Evolutionary conservation across 1,284 basidiomycete genomes (phyloP), one percentile per base, ranked within the genome.

Genomic region (Exobasidium cylindrosporum): DNA sequence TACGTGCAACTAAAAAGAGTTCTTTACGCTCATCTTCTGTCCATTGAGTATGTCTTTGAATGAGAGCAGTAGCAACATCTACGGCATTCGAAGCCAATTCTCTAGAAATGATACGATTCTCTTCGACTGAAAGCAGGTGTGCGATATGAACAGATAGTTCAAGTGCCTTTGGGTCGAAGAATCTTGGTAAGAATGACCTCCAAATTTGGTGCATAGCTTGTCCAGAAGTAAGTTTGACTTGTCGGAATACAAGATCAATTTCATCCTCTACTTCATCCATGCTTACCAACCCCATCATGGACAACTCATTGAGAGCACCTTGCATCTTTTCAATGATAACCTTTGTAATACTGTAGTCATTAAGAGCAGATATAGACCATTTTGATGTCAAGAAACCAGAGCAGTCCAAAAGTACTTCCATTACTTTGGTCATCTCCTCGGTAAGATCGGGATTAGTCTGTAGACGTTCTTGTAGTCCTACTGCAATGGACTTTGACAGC

Each of bases 51-150:
- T 30, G 28, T n/a, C 17, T 28, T 2, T 44, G 28, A 45, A 50
- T 11, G 5, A 73, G 63, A 5, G 66, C 69, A 7, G 72, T 69
- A 17, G 64, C 65, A 0, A 66, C 54, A 11, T 65, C 54, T 1
- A 82, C 58, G 2, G 75, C 74, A 7, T 79, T 74, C 1, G 65
- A 56, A 24, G 83, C 67, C 23, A 70, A 32, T n/a, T 70, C 64
- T 57, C 46, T 24, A 50, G 47, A 28, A 24, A 24, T 28, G 5
- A 23, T 23, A 45, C 43, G 3, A 2, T 14, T 23, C 23, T 45
- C 43, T 45, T 45, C 4, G 10, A 45, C 35, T 40, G 35, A 40
- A 7, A 40, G 17, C 7, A 10, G 17, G 10, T 40, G 35, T 10
- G 35, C 17, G 35, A 40, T 40, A 40, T 17, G 17, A 7, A 40